Evolutionary conservation across 805 yeast species (phyloP).

Genomic region (Teunomyces barrocoloradensis): DNA sequence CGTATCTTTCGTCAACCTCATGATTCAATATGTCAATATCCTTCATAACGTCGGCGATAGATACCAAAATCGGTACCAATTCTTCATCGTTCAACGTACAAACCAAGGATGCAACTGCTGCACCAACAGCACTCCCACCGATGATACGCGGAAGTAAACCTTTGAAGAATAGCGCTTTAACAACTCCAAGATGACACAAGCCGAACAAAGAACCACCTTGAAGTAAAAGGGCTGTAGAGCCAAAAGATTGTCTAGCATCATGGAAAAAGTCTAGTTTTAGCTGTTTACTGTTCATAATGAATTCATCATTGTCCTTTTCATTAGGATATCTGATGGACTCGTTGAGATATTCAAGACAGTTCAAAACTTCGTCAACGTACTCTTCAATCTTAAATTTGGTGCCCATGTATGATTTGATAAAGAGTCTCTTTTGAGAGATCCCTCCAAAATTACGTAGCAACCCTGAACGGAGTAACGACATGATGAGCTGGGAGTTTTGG

Average conservation of each 20-base stretch:
- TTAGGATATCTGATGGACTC: conserved; percentile 32
- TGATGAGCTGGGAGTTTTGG: conserved; percentile 55
- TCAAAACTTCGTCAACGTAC: conserved; percentile 72
- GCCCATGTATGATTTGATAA: conserved; percentile 80
- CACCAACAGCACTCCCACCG: conserved; percentile 92
- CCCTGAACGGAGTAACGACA: conserved; percentile 76
- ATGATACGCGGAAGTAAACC: conserved; percentile 80
- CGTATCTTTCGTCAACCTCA: conserved; percentile 57
- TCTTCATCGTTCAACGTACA: conserved; percentile 73
- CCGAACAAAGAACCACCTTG: conserved; percentile 98
- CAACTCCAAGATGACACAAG: conserved; percentile 88
- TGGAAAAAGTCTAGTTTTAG: conserved; percentile 73
- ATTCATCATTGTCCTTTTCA: conserved; percentile 29
- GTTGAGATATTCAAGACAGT: conserved; percentile 60
- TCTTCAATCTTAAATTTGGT: conserved; percentile 88
- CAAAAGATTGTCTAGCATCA: conserved; percentile 83
- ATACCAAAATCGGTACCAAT: conserved; percentile 44
- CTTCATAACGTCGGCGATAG: conserved; percentile 40
- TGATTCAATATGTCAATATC: conserved; percentile 47
- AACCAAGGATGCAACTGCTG: conserved; percentile 83
- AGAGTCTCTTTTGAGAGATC: conserved; percentile 73
- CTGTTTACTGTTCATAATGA: conserved; percentile 49
- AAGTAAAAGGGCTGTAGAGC: conserved; percentile 83
- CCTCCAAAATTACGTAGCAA: conserved; percentile 89
- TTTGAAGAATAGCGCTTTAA: conserved; percentile 73